phyloP scores from a whole-genome alignment of 306 rosid species.

The Psophocarpus tetragonolobus region DNA sequence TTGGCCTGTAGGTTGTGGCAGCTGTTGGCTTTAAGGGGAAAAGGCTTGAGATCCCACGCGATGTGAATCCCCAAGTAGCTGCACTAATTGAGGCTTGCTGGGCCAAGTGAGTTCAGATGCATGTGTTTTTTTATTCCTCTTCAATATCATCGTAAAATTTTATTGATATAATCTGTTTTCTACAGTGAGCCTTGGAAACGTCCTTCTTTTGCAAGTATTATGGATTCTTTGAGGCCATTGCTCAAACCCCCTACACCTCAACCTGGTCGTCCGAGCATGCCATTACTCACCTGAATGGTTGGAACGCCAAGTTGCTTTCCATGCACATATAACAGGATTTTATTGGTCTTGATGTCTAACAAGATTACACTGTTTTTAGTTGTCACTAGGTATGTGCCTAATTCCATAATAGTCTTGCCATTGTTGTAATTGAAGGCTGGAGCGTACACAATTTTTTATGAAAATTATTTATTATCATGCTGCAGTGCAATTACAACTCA shows the following conservation, averaged over 20 bases:
- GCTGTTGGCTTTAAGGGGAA: slow-evolving; percentile 91
- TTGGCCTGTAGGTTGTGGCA: slow-evolving; percentile 75
- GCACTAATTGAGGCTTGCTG: slow-evolving; percentile 89
- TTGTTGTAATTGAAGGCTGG: background rate
- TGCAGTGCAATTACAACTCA: background rate
- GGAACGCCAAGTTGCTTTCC: slow-evolving; percentile 42
- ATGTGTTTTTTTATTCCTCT: background rate
- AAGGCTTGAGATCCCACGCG: slow-evolving; percentile 89
- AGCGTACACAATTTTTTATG: background rate
- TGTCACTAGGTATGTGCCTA: slow-evolving; percentile 54
- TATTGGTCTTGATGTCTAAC: slow-evolving; percentile 57
- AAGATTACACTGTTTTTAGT: slow-evolving; percentile 43
- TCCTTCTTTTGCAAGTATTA: slow-evolving; percentile 82
- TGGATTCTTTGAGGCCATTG: slow-evolving; percentile 86
- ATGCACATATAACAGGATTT: slow-evolving; percentile 68
- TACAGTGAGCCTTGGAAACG: slow-evolving; percentile 98
- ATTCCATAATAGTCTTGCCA: slow-evolving; percentile 18
- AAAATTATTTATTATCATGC: background rate
- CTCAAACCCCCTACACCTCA: slow-evolving; percentile 72
- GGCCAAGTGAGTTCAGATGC: slow-evolving; percentile 77
- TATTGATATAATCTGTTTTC: slow-evolving; percentile 28
- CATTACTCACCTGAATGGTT: slow-evolving; percentile 57
- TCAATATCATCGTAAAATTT: slow-evolving; percentile 8
- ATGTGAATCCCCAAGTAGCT: slow-evolving; percentile 79
- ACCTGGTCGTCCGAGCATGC: slow-evolving; percentile 63